phyloP scores from a whole-genome alignment of 129 eudicot genomes.

The Helianthus tuberosus region DNA sequence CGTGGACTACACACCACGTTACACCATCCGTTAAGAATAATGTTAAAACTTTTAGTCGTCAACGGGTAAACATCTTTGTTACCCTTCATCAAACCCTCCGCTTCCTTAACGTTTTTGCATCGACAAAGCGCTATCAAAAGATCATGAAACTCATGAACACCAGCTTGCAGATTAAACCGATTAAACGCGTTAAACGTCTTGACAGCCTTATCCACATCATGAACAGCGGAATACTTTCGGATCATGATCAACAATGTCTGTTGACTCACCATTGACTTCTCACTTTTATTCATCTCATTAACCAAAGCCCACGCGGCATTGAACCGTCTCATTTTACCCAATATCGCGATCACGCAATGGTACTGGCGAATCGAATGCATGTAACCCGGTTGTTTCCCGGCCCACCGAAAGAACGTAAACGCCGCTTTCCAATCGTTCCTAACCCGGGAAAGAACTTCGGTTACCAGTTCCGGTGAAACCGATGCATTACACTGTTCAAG shows the following conservation, averaged over 20 bases:
- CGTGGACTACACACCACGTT: slow-evolving; percentile 56
- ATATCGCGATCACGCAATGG: slow-evolving; percentile 75
- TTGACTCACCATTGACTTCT: slow-evolving; percentile 53
- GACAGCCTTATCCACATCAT: slow-evolving; percentile 74
- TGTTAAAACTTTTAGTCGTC: slow-evolving; percentile 76
- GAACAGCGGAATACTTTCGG: slow-evolving; percentile 71
- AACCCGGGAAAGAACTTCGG: slow-evolving; percentile 58
- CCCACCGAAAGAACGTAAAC: slow-evolving; percentile 77
- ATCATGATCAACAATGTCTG: slow-evolving; percentile 84
- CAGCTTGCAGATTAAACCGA: slow-evolving; percentile 51
- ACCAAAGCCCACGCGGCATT: slow-evolving; percentile 76
- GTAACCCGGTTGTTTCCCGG: slow-evolving; percentile 59
- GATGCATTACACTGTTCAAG: slow-evolving; percentile 55
- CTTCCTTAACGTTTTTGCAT: slow-evolving; percentile 85
- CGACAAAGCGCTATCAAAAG: slow-evolving; percentile 82
- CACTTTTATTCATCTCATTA: slow-evolving; percentile 65
- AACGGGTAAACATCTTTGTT: slow-evolving; percentile 57
- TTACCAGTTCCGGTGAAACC: slow-evolving; percentile 51
- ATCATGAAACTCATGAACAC: slow-evolving; percentile 63
- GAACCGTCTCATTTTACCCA: slow-evolving; percentile 70
- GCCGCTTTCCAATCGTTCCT: slow-evolving; percentile 85
- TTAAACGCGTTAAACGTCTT: slow-evolving; percentile 62
- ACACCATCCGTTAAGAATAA: slow-evolving; percentile 84
- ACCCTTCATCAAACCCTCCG: slow-evolving; percentile 70
- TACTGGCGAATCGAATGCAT: slow-evolving; percentile 54